Percentiles rank a stretch among this genome's conserved stretches.
These are phyloP conservation scores for Pleurozium schreberi DNA, from an alignment of 225 moss, liverwort and hornwort species.

Conservation along the genomic window DNA sequence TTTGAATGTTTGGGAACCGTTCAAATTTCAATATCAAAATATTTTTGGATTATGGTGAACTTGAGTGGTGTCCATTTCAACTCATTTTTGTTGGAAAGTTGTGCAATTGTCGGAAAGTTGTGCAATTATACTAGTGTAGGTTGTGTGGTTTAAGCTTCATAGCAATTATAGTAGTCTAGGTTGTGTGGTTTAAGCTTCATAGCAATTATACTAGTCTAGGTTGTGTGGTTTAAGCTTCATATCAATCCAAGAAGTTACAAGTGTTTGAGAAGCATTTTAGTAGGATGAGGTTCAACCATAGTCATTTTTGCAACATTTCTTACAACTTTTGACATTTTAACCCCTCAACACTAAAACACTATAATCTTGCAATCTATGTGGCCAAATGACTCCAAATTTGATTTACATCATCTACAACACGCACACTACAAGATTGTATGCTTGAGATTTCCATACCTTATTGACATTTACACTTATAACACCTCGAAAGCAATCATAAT, in stretches of 20 bases:
- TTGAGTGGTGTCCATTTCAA: not conserved
- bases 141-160: no score
- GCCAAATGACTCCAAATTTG: not conserved
- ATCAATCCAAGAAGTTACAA: not conserved
- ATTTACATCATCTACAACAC: no score
- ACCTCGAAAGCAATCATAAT: not conserved
- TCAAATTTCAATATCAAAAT: not conserved
- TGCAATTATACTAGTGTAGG: no score
- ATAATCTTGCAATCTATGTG: not conserved
- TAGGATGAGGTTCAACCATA: not conserved
- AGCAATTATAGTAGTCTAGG: no score
- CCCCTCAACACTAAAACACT: no score
- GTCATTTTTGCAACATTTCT: no score
- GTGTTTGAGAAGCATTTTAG: not conserved
- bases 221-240: not conserved
- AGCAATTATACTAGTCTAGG: accelerated
- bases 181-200: no score
- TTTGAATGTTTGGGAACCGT: not conserved
- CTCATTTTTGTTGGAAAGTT: not conserved
- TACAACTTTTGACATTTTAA: no score
- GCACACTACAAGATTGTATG: not conserved
- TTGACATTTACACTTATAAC: not conserved
- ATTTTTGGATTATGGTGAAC: not conserved
- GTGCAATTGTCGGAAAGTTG: not conserved
- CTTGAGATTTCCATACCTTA: not conserved